Conservation (phyloP, 2,329 filamentous ascomycete genomes). For the Diaporthe aspalathi region DNA sequence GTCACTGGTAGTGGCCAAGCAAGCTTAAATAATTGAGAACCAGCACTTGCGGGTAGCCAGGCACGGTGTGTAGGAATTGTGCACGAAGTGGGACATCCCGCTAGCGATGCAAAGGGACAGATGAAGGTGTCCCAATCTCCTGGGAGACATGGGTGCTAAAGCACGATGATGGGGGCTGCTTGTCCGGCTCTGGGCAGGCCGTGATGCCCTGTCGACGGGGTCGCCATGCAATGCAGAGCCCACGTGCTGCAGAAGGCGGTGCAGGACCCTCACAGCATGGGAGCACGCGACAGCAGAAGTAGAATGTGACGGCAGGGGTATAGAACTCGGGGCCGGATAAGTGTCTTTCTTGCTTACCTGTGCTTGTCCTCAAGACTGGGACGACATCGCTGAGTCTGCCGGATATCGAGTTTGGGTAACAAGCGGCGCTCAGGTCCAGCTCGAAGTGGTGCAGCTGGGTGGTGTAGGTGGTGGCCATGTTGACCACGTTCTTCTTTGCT, state of each 20-base stretch:
- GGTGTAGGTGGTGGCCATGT: slow-evolving; percentile 39
- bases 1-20: slow-evolving; percentile 4
- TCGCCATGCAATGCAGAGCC: slow-evolving; percentile 1
- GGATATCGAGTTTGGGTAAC: slow-evolving; percentile 60
- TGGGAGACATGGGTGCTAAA: neutral
- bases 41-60: neutral
- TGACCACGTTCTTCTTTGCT: neutral
- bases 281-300: slow-evolving; percentile 34
- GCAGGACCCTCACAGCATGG: neutral
- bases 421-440: slow-evolving; percentile 60
- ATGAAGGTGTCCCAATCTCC: slow-evolving; percentile 3
- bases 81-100: neutral
- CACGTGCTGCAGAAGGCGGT: slow-evolving; percentile 4
- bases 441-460: slow-evolving; percentile 47
- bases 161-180: neutral
- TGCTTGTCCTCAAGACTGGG: slow-evolving; percentile 68
- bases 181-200: slow-evolving; percentile 5
- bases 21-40: neutral
- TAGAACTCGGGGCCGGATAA: slow-evolving; percentile 35
- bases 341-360: slow-evolving; percentile 60
- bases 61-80: neutral
- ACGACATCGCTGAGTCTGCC: slow-evolving; percentile 66
- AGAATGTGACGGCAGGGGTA: slow-evolving; percentile 25
- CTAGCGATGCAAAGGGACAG: neutral
- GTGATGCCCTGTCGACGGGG: neutral